These are phyloP conservation scores for Yamadazyma triangularis DNA, from an alignment of 1,139 yeast species.

Conservation along the genomic window DNA sequence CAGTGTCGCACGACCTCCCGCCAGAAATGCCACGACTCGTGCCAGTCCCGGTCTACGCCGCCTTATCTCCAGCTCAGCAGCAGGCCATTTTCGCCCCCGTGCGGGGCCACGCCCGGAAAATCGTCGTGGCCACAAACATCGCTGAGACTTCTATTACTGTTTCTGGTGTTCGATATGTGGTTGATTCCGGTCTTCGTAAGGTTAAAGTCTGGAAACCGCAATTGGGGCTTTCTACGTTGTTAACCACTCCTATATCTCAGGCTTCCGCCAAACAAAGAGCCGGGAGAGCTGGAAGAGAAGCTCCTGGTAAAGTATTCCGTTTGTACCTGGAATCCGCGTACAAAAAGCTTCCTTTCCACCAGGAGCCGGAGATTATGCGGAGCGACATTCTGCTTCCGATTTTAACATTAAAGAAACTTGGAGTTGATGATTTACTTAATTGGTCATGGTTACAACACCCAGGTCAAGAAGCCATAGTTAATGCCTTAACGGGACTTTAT, in stretches of 20 bases:
- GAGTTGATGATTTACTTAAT: slow-evolving; percentile 74
- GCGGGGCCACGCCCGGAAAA: slow-evolving; percentile 62
- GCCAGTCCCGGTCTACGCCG: slow-evolving; percentile 87
- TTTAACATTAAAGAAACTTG: slow-evolving; percentile 74
- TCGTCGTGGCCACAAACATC: slow-evolving; percentile 87
- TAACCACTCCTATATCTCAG: slow-evolving; percentile 88
- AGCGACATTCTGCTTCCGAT: slow-evolving; percentile 84
- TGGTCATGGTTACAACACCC: slow-evolving; percentile 97
- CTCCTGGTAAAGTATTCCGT: slow-evolving; percentile 81
- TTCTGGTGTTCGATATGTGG: slow-evolving; percentile 89
- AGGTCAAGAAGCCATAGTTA: slow-evolving; percentile 66
- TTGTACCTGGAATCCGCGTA: slow-evolving; percentile 74
- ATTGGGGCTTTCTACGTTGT: slow-evolving; percentile 81
- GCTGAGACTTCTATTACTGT: slow-evolving; percentile 98
- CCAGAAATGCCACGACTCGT: slow-evolving; percentile 71
- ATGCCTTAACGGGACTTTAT: slow-evolving; percentile 76
- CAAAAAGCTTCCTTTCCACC: slow-evolving; percentile 59
- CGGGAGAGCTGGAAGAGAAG: slow-evolving; percentile 99
- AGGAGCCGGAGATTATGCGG: slow-evolving; percentile 89
- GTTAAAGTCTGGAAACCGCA: slow-evolving; percentile 94
- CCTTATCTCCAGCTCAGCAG: slow-evolving; percentile 82
- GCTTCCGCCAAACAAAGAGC: slow-evolving; percentile 94
- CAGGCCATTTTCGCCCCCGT: slow-evolving; percentile 67
- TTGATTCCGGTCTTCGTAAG: slow-evolving; percentile 89
- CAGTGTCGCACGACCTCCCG: slow-evolving; percentile 63